Evolutionary conservation across 2,329 filamentous ascomycete genomes (phyloP).

Genomic region (Oidium heveae): DNA sequence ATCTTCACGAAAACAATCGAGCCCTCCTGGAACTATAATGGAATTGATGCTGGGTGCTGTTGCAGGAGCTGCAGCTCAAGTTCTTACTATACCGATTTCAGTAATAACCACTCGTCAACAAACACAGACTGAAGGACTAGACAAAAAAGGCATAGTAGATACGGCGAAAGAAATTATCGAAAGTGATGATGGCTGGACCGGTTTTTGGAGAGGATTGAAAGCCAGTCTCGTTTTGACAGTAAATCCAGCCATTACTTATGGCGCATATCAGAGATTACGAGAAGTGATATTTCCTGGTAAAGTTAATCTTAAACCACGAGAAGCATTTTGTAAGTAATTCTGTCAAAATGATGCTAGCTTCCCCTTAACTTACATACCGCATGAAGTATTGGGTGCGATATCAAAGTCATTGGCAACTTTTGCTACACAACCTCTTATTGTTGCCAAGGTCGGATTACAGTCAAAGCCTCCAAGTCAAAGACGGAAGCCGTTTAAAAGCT

Average conservation of each 20-base stretch:
- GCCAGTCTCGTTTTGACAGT: constrained; percentile 86
- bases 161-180: constrained; percentile 76
- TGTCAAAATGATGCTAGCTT: background rate
- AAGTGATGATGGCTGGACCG: constrained; percentile 68
- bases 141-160: constrained; percentile 56
- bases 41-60: constrained; percentile 70
- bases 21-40: constrained; percentile 48
- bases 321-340: constrained; percentile 60
- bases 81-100: constrained; percentile 90
- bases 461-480: constrained; percentile 63
- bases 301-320: constrained; percentile 48
- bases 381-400: constrained; percentile 60
- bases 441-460: constrained; percentile 90
- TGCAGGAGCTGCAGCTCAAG: constrained; percentile 72
- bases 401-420: constrained; percentile 86
- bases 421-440: constrained; percentile 80
- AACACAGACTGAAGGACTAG: constrained; percentile 58
- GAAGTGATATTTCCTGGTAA: constrained; percentile 55
- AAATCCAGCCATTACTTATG: constrained; percentile 94
- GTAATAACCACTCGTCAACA: constrained; percentile 93
- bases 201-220: constrained; percentile 86
- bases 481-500: constrained; percentile 81
- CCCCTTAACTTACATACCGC: background rate
- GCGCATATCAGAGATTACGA: constrained; percentile 76
- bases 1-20: constrained; percentile 27